Evolutionary conservation across 305 asterid species (phyloP).

Genomic region (Rubia peregrina): DNA sequence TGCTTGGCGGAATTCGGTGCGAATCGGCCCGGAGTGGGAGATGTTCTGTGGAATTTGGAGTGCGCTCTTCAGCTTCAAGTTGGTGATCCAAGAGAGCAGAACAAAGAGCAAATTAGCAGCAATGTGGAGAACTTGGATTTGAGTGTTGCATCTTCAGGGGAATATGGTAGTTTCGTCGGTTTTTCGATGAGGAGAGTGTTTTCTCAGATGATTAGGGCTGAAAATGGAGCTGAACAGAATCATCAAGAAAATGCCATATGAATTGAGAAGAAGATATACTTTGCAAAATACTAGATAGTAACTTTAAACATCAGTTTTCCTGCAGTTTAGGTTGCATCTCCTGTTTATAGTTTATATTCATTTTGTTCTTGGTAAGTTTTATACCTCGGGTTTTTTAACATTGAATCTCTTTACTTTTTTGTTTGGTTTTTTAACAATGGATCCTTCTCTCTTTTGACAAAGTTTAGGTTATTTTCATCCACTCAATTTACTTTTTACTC

Average conservation of each 20-base stretch:
- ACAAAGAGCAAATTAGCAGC: background rate
- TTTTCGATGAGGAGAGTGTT: slow-evolving; percentile 33
- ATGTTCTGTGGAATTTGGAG: slow-evolving; percentile 40
- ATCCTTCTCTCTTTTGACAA: too few relatives aligned
- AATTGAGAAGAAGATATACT: background rate
- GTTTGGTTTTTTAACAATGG: too few relatives aligned
- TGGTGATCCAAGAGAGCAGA: slow-evolving; percentile 2
- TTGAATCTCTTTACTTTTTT: too few relatives aligned
- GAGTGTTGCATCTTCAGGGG: slow-evolving; percentile 13
- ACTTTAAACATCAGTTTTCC: background rate
- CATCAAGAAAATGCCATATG: slow-evolving; percentile 7
- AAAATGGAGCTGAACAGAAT: slow-evolving; percentile 11
- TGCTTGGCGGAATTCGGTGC: slow-evolving; percentile 32
- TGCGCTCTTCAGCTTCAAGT: slow-evolving; percentile 28
- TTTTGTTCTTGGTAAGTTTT: background rate
- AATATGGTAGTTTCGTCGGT: slow-evolving; percentile 28
- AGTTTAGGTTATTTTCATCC: too few relatives aligned
- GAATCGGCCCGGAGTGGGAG: slow-evolving; percentile 35
- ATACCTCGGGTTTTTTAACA: too few relatives aligned
- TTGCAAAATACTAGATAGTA: background rate
- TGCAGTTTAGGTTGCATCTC: background rate
- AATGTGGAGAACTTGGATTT: background rate
- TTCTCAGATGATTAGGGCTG: slow-evolving; percentile 32
- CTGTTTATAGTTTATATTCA: background rate
- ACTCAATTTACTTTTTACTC: too few relatives aligned